Evolutionary conservation across 208 protist genomes (phyloP), one percentile per base, ranked within the genome.

Genomic region (Plasmodiophora brassicae): DNA sequence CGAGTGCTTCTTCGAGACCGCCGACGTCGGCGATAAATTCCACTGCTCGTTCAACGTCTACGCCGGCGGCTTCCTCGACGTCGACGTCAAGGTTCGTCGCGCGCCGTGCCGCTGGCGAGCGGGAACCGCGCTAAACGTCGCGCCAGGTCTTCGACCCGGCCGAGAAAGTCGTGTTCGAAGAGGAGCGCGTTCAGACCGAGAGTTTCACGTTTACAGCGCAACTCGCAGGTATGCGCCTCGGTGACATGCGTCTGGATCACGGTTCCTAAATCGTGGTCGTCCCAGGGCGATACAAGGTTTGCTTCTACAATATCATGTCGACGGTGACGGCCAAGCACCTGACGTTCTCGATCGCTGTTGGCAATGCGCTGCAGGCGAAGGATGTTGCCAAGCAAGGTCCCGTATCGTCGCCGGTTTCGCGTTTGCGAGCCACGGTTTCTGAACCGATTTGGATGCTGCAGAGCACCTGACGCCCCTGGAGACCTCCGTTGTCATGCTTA

Each of bases 21-120:
- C 41, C 5, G 65, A 78, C 32, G 5, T 5, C 5, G 65, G 14
- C 32, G 65, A 78, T 5, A 5, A 32, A 78, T n/a, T 5, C 41
- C 65, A 78, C n/a, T 38, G 20, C 10, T 5, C 5, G 5, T 78
- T 5, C 5, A n/a, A 78, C 41, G 65, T 78, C 41, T 78, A 78
- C 65, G 65, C n/a, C n/a, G 65, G 65, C 32, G 65, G 65, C n/a
- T 38, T 78, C n/a, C 65, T 5, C n/a, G 65, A 78, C 41, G n/a
- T 32, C 5, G n/a, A 78, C 65, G 32, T 78, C 65, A 78, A 78
- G 65, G 65, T 78, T 57, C 10, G 10, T 44, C 41, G 41, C 5
- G 5, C 20, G 32, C 41, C n/a, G 41, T 32, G 14, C 14, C 41
- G 20, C 41, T 32, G 41, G 5, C 65, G n/a, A n/a, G n/a, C n/a